These are phyloP conservation scores for Penicillium crustosum DNA, from an alignment of 2,329 filamentous ascomycete species.

Conservation along the genomic window DNA sequence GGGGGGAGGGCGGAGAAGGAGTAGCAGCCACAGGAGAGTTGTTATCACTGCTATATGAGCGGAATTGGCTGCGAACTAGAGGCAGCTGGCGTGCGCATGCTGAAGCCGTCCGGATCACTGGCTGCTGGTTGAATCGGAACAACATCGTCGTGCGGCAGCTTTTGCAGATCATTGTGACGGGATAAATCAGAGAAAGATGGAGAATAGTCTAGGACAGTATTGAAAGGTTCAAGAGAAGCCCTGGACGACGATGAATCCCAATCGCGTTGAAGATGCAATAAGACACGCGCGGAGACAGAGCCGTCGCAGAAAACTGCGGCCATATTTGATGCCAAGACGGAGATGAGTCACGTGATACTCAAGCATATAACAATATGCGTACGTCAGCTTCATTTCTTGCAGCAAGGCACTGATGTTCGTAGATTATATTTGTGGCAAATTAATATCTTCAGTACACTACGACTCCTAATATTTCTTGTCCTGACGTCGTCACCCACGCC, in stretches of 20 bases:
- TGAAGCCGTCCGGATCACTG: constrained; percentile 30
- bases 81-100: constrained; percentile 32
- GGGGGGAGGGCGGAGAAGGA: constrained; percentile 34
- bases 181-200: not conserved
- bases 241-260: not conserved
- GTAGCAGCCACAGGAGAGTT: constrained; percentile 30
- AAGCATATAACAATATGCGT: not conserved
- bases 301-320: constrained; percentile 36
- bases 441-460: not conserved
- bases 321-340: constrained; percentile 40
- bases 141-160: constrained; percentile 43
- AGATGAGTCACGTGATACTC: constrained; percentile 28
- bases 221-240: not conserved
- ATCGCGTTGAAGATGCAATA: constrained; percentile 7
- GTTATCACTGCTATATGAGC: constrained; percentile 34
- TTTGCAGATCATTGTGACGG: constrained; percentile 42
- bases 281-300: constrained; percentile 13
- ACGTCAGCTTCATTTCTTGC: not conserved
- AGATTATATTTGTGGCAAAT: not conserved
- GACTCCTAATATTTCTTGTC: not conserved
- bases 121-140: constrained; percentile 38
- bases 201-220: not conserved
- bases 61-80: constrained; percentile 32
- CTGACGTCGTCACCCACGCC: not conserved
- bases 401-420: not conserved